These are phyloP conservation scores for Claviceps sp. DNA, from an alignment of 2,329 filamentous ascomycete genomes.

Conservation along the genomic window DNA sequence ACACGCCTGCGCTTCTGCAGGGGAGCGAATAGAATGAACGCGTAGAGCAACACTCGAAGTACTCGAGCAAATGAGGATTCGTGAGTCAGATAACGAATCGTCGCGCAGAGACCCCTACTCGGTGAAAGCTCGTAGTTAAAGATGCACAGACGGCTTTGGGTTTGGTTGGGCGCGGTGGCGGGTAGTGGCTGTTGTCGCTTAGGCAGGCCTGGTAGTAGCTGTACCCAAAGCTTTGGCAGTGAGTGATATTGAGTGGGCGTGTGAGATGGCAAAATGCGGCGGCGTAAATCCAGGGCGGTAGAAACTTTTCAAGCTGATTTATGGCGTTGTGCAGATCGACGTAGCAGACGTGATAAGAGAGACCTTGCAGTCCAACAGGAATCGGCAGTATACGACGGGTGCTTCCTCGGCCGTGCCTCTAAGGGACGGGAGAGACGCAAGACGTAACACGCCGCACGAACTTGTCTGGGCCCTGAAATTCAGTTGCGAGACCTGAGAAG, in stretches of 20 bases:
- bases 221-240: constrained; percentile 43
- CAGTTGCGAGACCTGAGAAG: constrained; percentile 10
- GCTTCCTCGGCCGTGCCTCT: neutral
- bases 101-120: constrained; percentile 11
- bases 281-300: constrained; percentile 15
- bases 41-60: constrained; percentile 4
- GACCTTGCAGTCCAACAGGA: neutral
- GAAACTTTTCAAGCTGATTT: constrained; percentile 35
- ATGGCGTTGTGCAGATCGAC: constrained; percentile 47
- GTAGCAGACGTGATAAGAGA: constrained; percentile 16
- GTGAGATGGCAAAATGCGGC: constrained; percentile 43
- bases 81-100: constrained; percentile 12
- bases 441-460: neutral
- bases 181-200: constrained; percentile 21
- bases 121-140: constrained; percentile 18
- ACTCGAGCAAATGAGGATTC: constrained; percentile 6
- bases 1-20: constrained; percentile 3
- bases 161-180: constrained; percentile 31
- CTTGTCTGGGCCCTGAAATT: constrained; percentile 12
- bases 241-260: constrained; percentile 39
- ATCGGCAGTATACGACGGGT: neutral
- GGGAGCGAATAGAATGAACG: constrained; percentile 9
- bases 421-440: constrained; percentile 1
- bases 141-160: constrained; percentile 24
- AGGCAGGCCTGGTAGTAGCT: constrained; percentile 22